phyloP scores from a whole-genome alignment of 2,329 filamentous ascomycete genomes.

The Colletotrichum tropicale region DNA sequence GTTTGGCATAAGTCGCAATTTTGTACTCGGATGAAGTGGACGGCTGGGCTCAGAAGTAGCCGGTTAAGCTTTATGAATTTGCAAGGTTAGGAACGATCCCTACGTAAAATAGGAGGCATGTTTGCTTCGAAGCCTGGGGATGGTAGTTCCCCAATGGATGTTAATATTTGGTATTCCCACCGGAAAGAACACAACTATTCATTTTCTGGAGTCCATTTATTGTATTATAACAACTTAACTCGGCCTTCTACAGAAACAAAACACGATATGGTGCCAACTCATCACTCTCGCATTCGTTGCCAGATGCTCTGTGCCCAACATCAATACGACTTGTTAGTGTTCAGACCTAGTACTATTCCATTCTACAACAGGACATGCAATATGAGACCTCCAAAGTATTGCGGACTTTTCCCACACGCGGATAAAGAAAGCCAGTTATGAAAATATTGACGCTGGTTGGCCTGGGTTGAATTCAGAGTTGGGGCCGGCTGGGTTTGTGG shows the following conservation, averaged over 20 bases:
- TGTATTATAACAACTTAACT: fast-evolving
- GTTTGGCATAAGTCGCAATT: not conserved
- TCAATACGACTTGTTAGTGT: not conserved
- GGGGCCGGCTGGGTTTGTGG: not conserved
- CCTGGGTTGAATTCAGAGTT: not conserved
- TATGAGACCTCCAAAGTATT: not conserved
- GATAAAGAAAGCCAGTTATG: not conserved
- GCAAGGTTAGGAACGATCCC: not conserved
- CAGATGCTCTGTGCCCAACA: not conserved
- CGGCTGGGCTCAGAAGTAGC: not conserved
- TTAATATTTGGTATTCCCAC: not conserved
- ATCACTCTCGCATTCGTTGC: not conserved
- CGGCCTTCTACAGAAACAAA: not conserved
- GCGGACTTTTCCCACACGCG: not conserved
- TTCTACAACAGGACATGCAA: fast-evolving
- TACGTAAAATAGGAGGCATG: not conserved
- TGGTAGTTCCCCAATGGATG: not conserved
- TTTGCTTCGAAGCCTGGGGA: not conserved
- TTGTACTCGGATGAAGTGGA: not conserved
- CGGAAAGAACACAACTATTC: not conserved
- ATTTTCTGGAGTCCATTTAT: not conserved
- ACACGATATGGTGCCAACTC: not conserved
- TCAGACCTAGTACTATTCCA: not conserved
- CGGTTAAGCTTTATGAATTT: not conserved
- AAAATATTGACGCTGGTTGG: not conserved